A percentile compares a stretch with the other conserved stretches of the same genome.
Conservation (phyloP, 2,329 filamentous ascomycete species). For the Cladosporium sp. region DNA sequence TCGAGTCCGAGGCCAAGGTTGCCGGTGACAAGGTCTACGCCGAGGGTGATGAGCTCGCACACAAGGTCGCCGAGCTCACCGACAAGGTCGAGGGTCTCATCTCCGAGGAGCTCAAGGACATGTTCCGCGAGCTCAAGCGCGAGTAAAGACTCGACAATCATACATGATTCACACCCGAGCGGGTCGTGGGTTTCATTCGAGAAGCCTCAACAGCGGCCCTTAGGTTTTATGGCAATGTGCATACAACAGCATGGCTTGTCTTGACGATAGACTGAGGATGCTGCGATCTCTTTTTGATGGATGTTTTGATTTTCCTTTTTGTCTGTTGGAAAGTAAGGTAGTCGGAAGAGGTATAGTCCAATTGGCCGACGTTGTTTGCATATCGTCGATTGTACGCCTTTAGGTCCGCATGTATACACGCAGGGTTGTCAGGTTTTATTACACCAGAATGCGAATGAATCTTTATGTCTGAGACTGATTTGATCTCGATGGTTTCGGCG, state of each 20-base stretch:
- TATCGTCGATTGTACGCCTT: no score
- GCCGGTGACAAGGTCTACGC: slow-evolving; percentile 27
- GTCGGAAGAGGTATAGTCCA: no score
- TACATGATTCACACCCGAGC: no score
- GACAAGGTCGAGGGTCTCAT: slow-evolving; percentile 45
- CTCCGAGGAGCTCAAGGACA: slow-evolving; percentile 45
- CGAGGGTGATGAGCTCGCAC: slow-evolving; percentile 40
- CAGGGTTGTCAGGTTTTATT: neutral
- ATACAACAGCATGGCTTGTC: neutral
- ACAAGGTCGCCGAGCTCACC: slow-evolving; percentile 44
- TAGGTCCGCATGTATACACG: neutral
- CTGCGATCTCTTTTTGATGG: no score
- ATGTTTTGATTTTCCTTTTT: no score
- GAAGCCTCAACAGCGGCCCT: slow-evolving; percentile 1
- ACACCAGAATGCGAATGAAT: neutral
- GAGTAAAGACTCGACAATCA: slow-evolving; percentile 2
- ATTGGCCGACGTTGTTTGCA: no score
- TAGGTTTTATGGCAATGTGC: neutral
- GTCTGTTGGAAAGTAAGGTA: no score
- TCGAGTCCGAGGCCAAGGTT: slow-evolving; percentile 43
- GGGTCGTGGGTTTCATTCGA: neutral
- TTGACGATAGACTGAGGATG: no score
- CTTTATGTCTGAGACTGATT: neutral
- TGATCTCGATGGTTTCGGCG: no score
- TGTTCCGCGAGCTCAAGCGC: slow-evolving; percentile 35